Evolutionary conservation across 805 yeast species (phyloP), one percentile per base, ranked within the genome.

Genomic region (Wickerhamiella sorbophila): DNA sequence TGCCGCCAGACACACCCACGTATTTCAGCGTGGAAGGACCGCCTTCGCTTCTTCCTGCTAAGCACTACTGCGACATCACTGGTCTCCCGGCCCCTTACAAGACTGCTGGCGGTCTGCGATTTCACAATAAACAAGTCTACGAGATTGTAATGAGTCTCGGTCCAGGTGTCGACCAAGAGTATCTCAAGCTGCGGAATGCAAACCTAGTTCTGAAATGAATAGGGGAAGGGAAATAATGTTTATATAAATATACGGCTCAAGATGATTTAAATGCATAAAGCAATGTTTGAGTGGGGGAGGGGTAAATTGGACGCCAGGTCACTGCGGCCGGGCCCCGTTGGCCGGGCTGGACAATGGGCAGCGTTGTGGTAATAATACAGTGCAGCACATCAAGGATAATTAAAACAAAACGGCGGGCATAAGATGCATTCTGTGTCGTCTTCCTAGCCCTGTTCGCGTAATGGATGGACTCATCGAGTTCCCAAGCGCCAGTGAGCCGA

Each of bases 121-220:
- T 76, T 58, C 76, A 82, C 59, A 79, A 88, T 57, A 75, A 75
- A 40, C 96, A 88, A 59, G 78, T 88, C 24, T 87, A 75, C 58
- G 82, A 78, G 38, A 79, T 84, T 29, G 66, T 72, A 40, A 75
- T 75, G 57, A 74, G 75, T 48, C 74, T 88, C 76, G 79, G 86
- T 1, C 83, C 93, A 2, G 95, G 95, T 19, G 80, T 81, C 22
- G 96, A 88, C 60, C 97, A 88, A 62, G 93, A 86, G 59, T 88
- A 86, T 57, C 66, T 88, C 55, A 81, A 81, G 49, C 65, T 88
- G 46, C 70, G 97, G 52, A 84, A 82, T 41, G 97, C 95, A 32
- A 82, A 88, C 57, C 85, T 87, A 15, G 74, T 88, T 6, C 66
- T 34, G 37, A 34, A 18, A 34, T 34, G 21, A 34, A 10, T 21